A percentile compares a stretch with the other conserved stretches of the same genome.
phyloP scores from a whole-genome alignment of 345 rosid genomes.

The Hypericum androsaemum region DNA sequence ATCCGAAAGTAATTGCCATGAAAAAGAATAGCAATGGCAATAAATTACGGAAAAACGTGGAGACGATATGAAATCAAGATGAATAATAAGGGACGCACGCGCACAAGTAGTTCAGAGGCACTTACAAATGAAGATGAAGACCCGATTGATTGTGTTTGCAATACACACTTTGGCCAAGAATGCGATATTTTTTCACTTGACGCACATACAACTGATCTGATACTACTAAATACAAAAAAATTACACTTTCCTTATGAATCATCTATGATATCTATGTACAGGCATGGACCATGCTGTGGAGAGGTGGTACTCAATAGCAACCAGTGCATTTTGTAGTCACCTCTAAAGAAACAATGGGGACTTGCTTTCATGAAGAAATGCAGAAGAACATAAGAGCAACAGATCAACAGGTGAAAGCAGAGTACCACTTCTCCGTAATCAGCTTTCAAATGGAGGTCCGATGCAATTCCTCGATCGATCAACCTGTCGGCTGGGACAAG shows the following conservation, averaged over 20 bases:
- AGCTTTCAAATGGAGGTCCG: conserved; percentile 24
- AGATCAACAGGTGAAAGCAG: conserved; percentile 20
- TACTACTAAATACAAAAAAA: conserved; percentile 10
- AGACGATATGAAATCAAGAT: no score
- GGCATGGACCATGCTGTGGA: conserved; percentile 21
- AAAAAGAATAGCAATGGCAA: no score
- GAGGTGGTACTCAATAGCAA: conserved; percentile 22
- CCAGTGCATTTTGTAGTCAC: conserved; percentile 33
- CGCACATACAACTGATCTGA: no score
- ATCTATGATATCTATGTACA: conserved; percentile 39
- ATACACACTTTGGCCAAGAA: no score
- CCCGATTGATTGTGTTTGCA: no score
- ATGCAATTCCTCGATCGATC: conserved; percentile 22
- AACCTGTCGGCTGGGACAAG: conserved; percentile 25
- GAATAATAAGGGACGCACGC: no score
- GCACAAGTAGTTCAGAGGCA: no score
- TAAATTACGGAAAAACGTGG: no score
- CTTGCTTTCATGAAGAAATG: conserved; percentile 19
- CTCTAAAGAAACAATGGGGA: conserved; percentile 17
- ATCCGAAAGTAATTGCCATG: no score
- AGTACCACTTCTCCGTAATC: conserved; percentile 21
- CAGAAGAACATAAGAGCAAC: conserved; percentile 18
- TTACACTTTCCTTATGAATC: conserved; percentile 31
- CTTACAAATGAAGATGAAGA: no score
- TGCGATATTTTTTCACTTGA: no score